phyloP scores from a whole-genome alignment of 1,139 yeast species.

The Kluyveromyces sp. region DNA sequence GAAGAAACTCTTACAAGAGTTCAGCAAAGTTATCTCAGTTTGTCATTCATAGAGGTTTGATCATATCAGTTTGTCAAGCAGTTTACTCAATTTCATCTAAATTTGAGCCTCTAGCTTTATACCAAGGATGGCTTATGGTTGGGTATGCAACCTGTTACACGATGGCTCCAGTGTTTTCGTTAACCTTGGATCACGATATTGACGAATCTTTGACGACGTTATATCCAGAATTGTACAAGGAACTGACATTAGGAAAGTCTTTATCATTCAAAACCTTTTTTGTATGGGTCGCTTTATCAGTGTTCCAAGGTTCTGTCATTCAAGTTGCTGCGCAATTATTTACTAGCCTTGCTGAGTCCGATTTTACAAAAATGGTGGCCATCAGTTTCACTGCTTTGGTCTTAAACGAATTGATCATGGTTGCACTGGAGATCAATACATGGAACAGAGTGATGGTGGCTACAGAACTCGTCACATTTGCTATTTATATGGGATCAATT shows the following conservation, averaged over 20 bases:
- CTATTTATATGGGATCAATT: slow-evolving; percentile 60
- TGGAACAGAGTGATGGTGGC: slow-evolving; percentile 80
- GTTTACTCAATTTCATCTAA: slow-evolving; percentile 79
- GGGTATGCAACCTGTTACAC: slow-evolving; percentile 97
- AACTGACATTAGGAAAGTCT: slow-evolving; percentile 80
- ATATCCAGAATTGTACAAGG: slow-evolving; percentile 93
- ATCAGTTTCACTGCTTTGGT: slow-evolving; percentile 75
- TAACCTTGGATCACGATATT: slow-evolving; percentile 86
- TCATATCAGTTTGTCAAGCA: slow-evolving; percentile 94
- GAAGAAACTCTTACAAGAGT: slow-evolving; percentile 91
- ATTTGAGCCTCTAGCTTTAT: slow-evolving; percentile 89
- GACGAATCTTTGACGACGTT: slow-evolving; percentile 82
- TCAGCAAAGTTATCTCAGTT: slow-evolving; percentile 94
- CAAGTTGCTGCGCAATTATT: slow-evolving; percentile 76
- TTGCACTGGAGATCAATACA: slow-evolving; percentile 80
- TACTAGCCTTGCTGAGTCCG: slow-evolving; percentile 49
- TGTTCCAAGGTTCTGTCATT: slow-evolving; percentile 79
- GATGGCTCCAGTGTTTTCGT: slow-evolving; percentile 95
- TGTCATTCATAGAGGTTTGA: slow-evolving; percentile 90
- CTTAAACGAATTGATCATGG: slow-evolving; percentile 87
- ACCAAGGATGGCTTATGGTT: slow-evolving; percentile 96
- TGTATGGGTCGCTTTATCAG: slow-evolving; percentile 81
- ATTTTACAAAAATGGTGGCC: slow-evolving; percentile 74
- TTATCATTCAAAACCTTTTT: slow-evolving; percentile 82
- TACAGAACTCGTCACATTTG: slow-evolving; percentile 64